Conservation (phyloP, 2,329 filamentous ascomycete species). For the Colletotrichum shisoi region DNA sequence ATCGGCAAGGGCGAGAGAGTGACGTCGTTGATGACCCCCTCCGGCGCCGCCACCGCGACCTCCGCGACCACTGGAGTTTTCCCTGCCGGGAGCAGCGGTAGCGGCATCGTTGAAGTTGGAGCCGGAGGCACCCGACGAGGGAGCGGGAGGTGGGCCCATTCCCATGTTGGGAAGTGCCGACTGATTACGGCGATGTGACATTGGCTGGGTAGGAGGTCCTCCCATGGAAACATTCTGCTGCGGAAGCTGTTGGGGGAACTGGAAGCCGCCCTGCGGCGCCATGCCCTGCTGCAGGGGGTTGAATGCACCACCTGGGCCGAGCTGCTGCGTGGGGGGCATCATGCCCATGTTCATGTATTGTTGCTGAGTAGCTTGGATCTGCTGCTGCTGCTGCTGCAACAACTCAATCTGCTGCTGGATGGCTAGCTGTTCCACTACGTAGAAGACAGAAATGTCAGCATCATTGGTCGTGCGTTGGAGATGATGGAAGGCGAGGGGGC, state of each 20-base stretch:
- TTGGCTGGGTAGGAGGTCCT: conserved; percentile 76
- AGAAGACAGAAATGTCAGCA: conserved; percentile 42
- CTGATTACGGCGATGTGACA: conserved; percentile 95
- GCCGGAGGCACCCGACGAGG: conserved; percentile 87
- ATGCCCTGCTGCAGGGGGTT: conserved; percentile 82
- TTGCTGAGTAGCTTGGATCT: conserved; percentile 94
- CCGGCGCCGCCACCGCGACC: conserved; percentile 74
- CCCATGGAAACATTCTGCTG: conserved; percentile 75
- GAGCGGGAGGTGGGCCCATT: conserved; percentile 87
- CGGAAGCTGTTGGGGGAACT: conserved; percentile 82
- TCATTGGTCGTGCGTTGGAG: background rate
- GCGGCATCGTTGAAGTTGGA: conserved; percentile 79
- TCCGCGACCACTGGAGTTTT: conserved; percentile 73
- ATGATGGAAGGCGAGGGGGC: background rate
- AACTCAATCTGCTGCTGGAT: conserved; percentile 98
- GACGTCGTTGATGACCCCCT: conserved; percentile 87
- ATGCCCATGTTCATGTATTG: conserved; percentile 98
- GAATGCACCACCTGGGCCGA: conserved; percentile 75
- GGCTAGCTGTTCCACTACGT: conserved; percentile 90
- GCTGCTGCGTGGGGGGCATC: conserved; percentile 80
- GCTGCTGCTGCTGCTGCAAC: conserved; percentile 96
- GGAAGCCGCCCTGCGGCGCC: conserved; percentile 82
- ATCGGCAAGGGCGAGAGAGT: conserved; percentile 92
- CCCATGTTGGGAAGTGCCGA: conserved; percentile 93
- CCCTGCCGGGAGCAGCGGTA: conserved; percentile 66